Conservation (phyloP, 768 basidiomycete species). For the Leccinum broughii region DNA sequence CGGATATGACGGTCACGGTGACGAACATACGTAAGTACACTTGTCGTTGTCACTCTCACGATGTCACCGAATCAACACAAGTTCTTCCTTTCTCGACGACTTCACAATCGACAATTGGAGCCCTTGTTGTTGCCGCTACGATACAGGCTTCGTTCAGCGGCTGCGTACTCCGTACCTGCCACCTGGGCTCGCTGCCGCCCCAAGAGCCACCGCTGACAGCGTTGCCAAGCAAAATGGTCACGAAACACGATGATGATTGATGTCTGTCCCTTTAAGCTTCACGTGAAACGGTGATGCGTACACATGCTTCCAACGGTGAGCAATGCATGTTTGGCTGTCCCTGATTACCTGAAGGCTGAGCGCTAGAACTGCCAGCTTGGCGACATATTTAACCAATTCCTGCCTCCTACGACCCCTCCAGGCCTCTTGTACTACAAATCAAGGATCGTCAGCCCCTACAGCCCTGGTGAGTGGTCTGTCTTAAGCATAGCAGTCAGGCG, state of each 20-base stretch:
- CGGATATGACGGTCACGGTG: background rate
- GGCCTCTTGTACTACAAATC: slow-evolving; percentile 4
- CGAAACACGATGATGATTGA: background rate
- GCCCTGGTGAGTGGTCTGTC: slow-evolving; percentile 12
- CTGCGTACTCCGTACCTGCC: background rate
- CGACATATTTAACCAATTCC: background rate
- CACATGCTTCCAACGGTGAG: background rate
- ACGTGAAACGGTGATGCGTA: background rate
- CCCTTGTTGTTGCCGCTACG: background rate
- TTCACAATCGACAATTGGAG: background rate
- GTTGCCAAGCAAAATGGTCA: background rate
- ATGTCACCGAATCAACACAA: background rate
- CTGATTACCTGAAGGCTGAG: background rate
- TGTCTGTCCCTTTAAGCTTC: background rate
- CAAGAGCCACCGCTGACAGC: background rate
- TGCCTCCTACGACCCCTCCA: background rate
- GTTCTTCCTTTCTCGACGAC: background rate
- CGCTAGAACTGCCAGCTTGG: background rate
- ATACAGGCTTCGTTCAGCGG: background rate
- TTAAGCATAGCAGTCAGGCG: background rate
- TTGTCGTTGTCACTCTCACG: background rate
- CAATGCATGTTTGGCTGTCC: slow-evolving; percentile 10
- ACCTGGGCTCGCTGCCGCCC: background rate
- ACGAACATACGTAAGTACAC: background rate
- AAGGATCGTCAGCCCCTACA: background rate